These are phyloP conservation scores for Pseudohalonectria lignicola DNA, from an alignment of 2,329 filamentous ascomycete species.

Conservation along the genomic window DNA sequence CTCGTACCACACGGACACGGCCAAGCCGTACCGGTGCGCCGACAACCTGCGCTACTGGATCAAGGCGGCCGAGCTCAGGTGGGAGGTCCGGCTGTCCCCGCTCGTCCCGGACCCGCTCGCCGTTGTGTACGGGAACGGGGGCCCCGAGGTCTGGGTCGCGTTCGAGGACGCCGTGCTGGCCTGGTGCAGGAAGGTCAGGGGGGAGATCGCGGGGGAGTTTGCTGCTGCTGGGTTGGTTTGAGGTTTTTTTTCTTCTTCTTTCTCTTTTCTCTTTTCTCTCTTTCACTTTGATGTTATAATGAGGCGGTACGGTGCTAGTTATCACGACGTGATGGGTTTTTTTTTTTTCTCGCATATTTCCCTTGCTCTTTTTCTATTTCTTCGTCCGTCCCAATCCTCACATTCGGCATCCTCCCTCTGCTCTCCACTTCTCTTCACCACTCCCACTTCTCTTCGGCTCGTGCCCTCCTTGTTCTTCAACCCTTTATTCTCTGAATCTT, in stretches of 20 bases:
- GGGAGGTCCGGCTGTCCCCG: conserved; percentile 74
- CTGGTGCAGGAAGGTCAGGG: conserved; percentile 75
- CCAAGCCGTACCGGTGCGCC: conserved; percentile 85
- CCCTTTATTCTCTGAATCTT: too few species aligned
- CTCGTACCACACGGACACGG: conserved; percentile 80
- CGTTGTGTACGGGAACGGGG: conserved; percentile 61
- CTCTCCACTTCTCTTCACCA: too few species aligned
- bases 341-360: too few species aligned
- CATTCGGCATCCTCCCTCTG: too few species aligned
- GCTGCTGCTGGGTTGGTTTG: conserved; percentile 4
- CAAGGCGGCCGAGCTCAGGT: conserved; percentile 89
- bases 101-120: conserved; percentile 76
- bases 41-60: conserved; percentile 95
- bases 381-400: too few species aligned
- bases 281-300: too few species aligned
- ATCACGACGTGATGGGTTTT: neutral
- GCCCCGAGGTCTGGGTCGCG: conserved; percentile 59
- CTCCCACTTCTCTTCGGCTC: too few species aligned
- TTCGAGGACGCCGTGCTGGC: conserved; percentile 75
- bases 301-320: too few species aligned
- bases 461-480: too few species aligned
- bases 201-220: conserved; percentile 68
- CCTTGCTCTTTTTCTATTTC: too few species aligned
- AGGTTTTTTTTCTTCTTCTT: neutral
- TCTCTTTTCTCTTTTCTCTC: neutral